Evolutionary conservation across 2,329 filamentous ascomycete genomes (phyloP), one percentile per base, ranked within the genome.

Genomic region (Plenodomus lindquistii): DNA sequence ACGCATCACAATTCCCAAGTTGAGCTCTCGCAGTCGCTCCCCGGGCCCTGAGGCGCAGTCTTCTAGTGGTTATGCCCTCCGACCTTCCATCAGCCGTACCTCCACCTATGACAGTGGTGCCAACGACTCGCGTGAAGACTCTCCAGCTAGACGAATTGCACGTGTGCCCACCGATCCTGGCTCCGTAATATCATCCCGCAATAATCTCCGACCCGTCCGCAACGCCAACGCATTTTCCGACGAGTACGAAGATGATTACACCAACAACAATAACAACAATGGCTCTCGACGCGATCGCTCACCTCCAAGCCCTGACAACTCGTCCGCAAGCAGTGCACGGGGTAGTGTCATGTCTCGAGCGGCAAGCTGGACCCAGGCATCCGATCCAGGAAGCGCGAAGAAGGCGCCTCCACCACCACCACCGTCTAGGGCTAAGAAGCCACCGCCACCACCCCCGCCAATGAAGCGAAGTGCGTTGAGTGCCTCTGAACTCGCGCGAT

Each of bases 361-460:
- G 22, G 72, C 78, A 18, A 85, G 81, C 62, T 78, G 77, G 60
- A 75, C 74, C 16, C 73, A 36, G 13, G 36, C 73, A 15, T 54
- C 59, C 18, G 69, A 65, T 6, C 51, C 58, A 43, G 50, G 49
- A 8, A 59, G 54, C 39, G 70, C 63, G 46, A 81, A 80, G 67
- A 84, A 82, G 69, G 79, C 78, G 37, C 67, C 69, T 35, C 69
- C 69, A 17, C 81, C 83, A 39, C 85, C 85, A 17, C 85, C 85
- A 21, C 85, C 85, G 19, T 81, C 80, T 18, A 75, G 84, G 63
- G 73, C 81, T 29, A 88, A 86, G 77, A 87, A 87, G 70, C 83
- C 84, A 11, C 80, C 82, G 18, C 83, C 85, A 50, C 83, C 83
- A 31, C 85, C 83, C 18, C 83, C 82, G 10, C 85, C 85, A 18